Evolutionary conservation across 108 stramenopile species (phyloP).

Genomic region (Skeletonema potamos): DNA sequence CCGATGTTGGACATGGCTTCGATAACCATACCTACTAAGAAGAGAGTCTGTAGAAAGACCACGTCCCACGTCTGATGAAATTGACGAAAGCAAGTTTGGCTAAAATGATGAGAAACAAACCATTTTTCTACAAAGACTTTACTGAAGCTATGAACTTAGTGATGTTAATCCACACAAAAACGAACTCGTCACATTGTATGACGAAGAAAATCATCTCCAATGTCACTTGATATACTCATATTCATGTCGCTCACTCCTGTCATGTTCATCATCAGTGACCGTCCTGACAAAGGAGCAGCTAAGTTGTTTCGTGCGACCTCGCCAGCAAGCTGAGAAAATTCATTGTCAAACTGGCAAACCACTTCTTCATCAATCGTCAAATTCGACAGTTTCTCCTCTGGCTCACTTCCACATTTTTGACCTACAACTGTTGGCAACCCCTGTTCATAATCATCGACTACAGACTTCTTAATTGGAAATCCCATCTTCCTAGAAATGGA

Average conservation of each 20-base stretch:
- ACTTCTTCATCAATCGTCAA: slow-evolving; percentile 15
- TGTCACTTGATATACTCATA: not conserved
- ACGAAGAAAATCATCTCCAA: not conserved
- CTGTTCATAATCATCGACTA: not conserved
- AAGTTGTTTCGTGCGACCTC: not conserved
- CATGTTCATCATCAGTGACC: not conserved
- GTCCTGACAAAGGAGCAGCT: not conserved
- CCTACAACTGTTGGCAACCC: slow-evolving; percentile 5
- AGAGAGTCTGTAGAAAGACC: too few relatives aligned
- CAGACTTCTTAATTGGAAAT: slow-evolving; percentile 15
- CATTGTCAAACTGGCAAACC: slow-evolving; percentile 4
- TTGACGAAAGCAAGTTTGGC: too few relatives aligned
- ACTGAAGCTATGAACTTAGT: not conserved
- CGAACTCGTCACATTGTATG: not conserved
- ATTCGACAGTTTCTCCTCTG: not conserved
- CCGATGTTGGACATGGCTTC: too few relatives aligned
- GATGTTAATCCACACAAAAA: not conserved
- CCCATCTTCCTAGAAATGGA: slow-evolving; percentile 16
- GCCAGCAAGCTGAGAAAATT: slow-evolving; percentile 11
- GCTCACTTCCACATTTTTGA: not conserved
- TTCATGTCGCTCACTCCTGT: slow-evolving; percentile 1
- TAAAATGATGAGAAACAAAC: too few relatives aligned
- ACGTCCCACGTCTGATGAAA: too few relatives aligned
- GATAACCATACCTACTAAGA: too few relatives aligned
- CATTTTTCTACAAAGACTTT: not conserved